phyloP scores from a whole-genome alignment of 768 basidiomycete genomes.

The Strobilomyces dryophilus region DNA sequence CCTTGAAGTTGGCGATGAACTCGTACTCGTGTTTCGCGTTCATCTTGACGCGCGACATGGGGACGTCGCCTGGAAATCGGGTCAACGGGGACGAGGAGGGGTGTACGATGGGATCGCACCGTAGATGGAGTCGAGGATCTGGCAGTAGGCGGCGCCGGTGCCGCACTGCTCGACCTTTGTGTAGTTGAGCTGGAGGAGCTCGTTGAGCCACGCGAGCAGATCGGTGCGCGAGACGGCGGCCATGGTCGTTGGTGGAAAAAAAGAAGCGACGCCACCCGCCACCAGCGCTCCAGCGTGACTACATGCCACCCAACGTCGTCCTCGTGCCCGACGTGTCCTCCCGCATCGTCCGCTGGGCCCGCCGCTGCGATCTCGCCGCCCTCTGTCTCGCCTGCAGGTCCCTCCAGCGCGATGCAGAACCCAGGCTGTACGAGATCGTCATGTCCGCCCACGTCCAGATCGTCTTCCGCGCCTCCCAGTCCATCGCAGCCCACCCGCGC shows the following conservation, averaged over 20 bases:
- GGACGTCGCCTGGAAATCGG: constrained; percentile 66
- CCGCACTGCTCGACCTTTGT: constrained; percentile 93
- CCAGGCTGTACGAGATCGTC: constrained; percentile 41
- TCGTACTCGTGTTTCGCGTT: constrained; percentile 96
- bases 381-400: constrained; percentile 45
- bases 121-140: constrained; percentile 92
- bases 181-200: constrained; percentile 85
- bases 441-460: constrained; percentile 35
- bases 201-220: constrained; percentile 90
- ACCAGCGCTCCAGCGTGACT: background rate
- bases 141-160: constrained; percentile 89
- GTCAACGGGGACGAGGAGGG: constrained; percentile 10
- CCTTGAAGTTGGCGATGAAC: constrained; percentile 91
- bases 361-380: constrained; percentile 36
- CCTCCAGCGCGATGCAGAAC: constrained; percentile 46
- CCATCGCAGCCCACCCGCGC: constrained; percentile 33
- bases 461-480: constrained; percentile 36
- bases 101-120: constrained; percentile 41
- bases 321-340: constrained; percentile 43
- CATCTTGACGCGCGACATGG: constrained; percentile 93
- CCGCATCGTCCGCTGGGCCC: constrained; percentile 37
- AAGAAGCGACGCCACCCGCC: background rate
- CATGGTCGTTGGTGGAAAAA: constrained; percentile 33
- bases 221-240: constrained; percentile 75
- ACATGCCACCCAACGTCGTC: constrained; percentile 13